A percentile compares a stretch with the other conserved stretches of the same genome.
These are phyloP conservation scores for Quillaja saponaria DNA, from an alignment of 306 rosid species.

Conservation along the genomic window DNA sequence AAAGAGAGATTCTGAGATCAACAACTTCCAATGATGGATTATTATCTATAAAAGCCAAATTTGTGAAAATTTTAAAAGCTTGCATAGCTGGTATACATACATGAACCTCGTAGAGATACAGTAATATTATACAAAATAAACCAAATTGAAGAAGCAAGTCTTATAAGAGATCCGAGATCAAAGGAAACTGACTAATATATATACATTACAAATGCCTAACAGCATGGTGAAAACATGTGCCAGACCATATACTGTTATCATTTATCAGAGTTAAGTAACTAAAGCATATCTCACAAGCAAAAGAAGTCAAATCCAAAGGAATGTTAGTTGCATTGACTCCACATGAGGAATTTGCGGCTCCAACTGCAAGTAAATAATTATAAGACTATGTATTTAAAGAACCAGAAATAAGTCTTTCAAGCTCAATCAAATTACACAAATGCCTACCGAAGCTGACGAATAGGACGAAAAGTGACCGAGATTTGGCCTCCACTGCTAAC, in stretches of 20 bases:
- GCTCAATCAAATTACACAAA: slow-evolving; percentile 21
- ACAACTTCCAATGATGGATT: neutral
- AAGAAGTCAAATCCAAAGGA: slow-evolving; percentile 51
- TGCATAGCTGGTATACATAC: no score
- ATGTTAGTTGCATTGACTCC: slow-evolving; percentile 39
- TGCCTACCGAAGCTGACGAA: slow-evolving; percentile 71
- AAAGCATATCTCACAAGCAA: slow-evolving; percentile 61
- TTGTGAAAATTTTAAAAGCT: no score
- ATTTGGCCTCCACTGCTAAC: slow-evolving; percentile 58
- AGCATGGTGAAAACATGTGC: no score
- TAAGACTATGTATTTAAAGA: slow-evolving; percentile 18
- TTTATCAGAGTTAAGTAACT: slow-evolving; percentile 21
- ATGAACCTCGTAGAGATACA: no score
- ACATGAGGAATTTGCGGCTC: slow-evolving; percentile 40
- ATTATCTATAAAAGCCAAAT: neutral
- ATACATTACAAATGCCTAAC: no score
- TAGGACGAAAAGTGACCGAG: slow-evolving; percentile 57
- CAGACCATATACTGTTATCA: no score
- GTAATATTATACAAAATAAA: no score
- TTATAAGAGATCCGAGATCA: no score
- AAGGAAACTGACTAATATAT: no score
- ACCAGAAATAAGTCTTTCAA: neutral
- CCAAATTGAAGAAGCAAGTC: no score
- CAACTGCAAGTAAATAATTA: slow-evolving; percentile 55
- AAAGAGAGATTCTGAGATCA: neutral